These are phyloP conservation scores for Begonia masoniana DNA, from an alignment of 306 rosid species.

Conservation along the genomic window DNA sequence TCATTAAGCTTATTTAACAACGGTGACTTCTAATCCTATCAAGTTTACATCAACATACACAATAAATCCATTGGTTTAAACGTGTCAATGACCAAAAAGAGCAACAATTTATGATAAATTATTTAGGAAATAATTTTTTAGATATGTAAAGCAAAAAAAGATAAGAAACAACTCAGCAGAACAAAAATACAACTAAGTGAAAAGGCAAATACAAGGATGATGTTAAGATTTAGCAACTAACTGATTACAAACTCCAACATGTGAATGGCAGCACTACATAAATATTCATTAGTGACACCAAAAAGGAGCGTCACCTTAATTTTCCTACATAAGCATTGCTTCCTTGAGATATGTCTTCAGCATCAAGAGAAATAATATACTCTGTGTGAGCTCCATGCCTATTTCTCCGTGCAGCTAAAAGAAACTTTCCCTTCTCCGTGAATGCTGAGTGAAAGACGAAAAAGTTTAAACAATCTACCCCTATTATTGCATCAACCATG, in stretches of 20 bases:
- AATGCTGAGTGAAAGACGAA: slow-evolving; percentile 43
- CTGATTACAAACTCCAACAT: neutral
- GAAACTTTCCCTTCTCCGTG: slow-evolving; percentile 84
- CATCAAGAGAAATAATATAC: slow-evolving; percentile 86
- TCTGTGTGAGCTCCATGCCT: slow-evolving; percentile 83
- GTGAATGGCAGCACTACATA: slow-evolving; percentile 1
- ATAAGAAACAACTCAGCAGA: no score
- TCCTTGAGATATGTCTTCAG: slow-evolving; percentile 83
- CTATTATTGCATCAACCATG: neutral
- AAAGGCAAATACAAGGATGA: no score
- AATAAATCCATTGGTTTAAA: no score
- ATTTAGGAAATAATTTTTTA: no score
- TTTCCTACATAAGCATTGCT: slow-evolving; percentile 97
- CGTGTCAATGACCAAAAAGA: no score
- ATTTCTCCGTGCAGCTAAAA: slow-evolving; percentile 85
- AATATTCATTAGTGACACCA: neutral
- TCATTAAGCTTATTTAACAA: no score
- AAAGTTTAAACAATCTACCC: neutral
- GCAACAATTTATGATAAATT: no score
- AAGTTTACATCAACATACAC: no score
- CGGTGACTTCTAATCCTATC: no score
- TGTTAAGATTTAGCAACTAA: neutral
- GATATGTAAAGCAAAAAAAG: no score
- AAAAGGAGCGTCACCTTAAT: slow-evolving; percentile 47
- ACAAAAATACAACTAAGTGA: no score